Percentiles rank a stretch among this genome's conserved stretches.
Evolutionary conservation across 345 rosid genomes (phyloP).

Genomic region (Boechera retrofracta): DNA sequence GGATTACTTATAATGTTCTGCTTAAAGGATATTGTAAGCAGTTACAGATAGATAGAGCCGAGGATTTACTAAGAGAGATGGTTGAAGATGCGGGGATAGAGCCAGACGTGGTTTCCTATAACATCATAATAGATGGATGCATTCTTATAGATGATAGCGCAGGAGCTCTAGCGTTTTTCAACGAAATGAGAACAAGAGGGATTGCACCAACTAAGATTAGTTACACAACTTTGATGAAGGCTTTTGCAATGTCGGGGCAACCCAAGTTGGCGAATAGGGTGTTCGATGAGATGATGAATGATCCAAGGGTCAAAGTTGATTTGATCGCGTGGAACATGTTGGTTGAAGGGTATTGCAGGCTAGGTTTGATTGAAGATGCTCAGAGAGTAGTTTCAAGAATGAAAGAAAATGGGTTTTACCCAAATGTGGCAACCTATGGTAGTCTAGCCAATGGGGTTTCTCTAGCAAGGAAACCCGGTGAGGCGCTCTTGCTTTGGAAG

Average conservation of each 20-base stretch:
- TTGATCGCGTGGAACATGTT: slow-evolving; percentile 90
- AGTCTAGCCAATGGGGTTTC: slow-evolving; percentile 85
- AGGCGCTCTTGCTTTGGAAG: slow-evolving; percentile 91
- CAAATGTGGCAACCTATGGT: slow-evolving; percentile 83
- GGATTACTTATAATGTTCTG: slow-evolving; percentile 84
- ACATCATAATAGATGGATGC: slow-evolving; percentile 88
- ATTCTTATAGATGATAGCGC: slow-evolving; percentile 84
- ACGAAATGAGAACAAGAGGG: slow-evolving; percentile 81
- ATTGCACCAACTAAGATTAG: slow-evolving; percentile 89
- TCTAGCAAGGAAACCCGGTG: slow-evolving; percentile 93
- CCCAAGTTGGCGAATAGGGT: slow-evolving; percentile 88
- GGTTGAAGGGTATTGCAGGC: slow-evolving; percentile 80
- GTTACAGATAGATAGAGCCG: slow-evolving; percentile 74
- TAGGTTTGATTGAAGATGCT: slow-evolving; percentile 83
- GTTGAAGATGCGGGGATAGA: slow-evolving; percentile 57
- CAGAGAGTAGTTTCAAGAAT: slow-evolving; percentile 67
- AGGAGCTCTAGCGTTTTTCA: slow-evolving; percentile 80
- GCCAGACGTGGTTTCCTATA: slow-evolving; percentile 91
- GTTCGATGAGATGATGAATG: slow-evolving; percentile 85
- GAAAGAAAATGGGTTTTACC: slow-evolving; percentile 74
- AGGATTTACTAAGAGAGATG: slow-evolving; percentile 78
- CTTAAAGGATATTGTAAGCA: slow-evolving; percentile 91
- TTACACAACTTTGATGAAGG: slow-evolving; percentile 96
- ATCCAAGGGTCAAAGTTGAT: slow-evolving; percentile 83
- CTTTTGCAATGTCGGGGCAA: slow-evolving; percentile 85